Evolutionary conservation across 2,329 filamentous ascomycete genomes (phyloP).

Genomic region (Phyllosticta citribraziliensis): DNA sequence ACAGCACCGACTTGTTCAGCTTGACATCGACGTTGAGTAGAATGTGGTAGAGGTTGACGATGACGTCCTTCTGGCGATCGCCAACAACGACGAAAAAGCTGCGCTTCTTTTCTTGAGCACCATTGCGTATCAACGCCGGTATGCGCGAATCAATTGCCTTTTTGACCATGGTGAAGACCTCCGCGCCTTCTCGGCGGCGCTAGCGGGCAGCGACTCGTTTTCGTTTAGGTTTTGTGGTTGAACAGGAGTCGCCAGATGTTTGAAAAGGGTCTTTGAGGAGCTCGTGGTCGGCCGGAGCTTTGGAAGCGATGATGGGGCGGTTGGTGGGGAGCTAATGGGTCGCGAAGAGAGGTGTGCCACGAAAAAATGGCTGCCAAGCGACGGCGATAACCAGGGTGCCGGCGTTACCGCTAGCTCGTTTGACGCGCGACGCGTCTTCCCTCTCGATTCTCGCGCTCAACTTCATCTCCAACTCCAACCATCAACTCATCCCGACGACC

Average conservation of each 20-base stretch:
- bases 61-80: constrained; percentile 89
- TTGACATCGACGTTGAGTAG: constrained; percentile 84
- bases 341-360: not conserved
- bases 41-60: constrained; percentile 90
- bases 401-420: not conserved
- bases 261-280: not conserved
- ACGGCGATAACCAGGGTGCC: not conserved
- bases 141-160: constrained; percentile 26
- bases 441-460: not conserved
- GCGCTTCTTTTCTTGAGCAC: constrained; percentile 72
- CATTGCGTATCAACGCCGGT: constrained; percentile 31
- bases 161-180: constrained; percentile 11
- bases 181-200: constrained; percentile 8
- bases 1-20: constrained; percentile 90
- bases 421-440: not conserved
- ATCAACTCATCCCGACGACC: constrained; percentile 6
- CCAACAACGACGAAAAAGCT: constrained; percentile 97
- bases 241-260: not conserved
- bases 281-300: not conserved
- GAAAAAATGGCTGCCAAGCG: not conserved
- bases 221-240: not conserved
- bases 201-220: not conserved
- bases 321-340: not conserved
- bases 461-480: constrained; percentile 1
- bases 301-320: not conserved